Evolutionary conservation across 768 basidiomycete species (phyloP).

Genomic region (Lanmaoa rubissima): DNA sequence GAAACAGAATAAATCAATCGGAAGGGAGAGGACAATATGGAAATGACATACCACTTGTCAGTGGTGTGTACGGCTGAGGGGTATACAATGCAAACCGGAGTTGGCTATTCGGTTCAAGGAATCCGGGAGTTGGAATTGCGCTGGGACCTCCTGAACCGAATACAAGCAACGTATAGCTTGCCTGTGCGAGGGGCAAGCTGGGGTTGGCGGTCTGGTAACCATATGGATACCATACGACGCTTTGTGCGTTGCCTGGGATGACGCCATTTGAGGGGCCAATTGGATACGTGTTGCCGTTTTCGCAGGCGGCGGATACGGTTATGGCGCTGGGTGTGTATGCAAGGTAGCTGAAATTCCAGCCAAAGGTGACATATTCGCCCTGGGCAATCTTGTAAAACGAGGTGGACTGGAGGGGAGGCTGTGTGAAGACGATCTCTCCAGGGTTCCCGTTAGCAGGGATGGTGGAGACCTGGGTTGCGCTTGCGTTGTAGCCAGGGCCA

Average conservation of each 20-base stretch:
- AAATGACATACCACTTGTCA: conserved; percentile 39
- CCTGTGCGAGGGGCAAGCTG: conserved; percentile 56
- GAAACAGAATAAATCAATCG: background rate
- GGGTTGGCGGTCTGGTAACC: conserved; percentile 50
- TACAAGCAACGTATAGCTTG: conserved; percentile 57
- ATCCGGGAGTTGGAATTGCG: conserved; percentile 47
- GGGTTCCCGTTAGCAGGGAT: conserved; percentile 39
- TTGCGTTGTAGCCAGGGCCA: conserved; percentile 26
- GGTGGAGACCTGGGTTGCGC: conserved; percentile 13
- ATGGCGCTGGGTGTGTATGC: conserved; percentile 49
- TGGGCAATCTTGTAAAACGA: conserved; percentile 68
- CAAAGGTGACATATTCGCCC: conserved; percentile 59
- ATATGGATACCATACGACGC: conserved; percentile 59
- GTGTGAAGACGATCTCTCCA: conserved; percentile 51
- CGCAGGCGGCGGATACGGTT: conserved; percentile 63
- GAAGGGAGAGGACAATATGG: background rate
- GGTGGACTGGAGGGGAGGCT: conserved; percentile 55
- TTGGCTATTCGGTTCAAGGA: conserved; percentile 50
- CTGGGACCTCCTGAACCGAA: conserved; percentile 55
- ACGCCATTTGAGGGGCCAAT: conserved; percentile 56
- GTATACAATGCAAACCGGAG: conserved; percentile 63
- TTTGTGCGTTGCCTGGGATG: conserved; percentile 50
- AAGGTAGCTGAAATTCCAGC: conserved; percentile 70
- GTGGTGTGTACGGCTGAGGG: conserved; percentile 53
- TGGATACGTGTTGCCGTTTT: conserved; percentile 68